Evolutionary conservation across 306 rosid genomes (phyloP).

Genomic region (Arachis hypogaea): DNA sequence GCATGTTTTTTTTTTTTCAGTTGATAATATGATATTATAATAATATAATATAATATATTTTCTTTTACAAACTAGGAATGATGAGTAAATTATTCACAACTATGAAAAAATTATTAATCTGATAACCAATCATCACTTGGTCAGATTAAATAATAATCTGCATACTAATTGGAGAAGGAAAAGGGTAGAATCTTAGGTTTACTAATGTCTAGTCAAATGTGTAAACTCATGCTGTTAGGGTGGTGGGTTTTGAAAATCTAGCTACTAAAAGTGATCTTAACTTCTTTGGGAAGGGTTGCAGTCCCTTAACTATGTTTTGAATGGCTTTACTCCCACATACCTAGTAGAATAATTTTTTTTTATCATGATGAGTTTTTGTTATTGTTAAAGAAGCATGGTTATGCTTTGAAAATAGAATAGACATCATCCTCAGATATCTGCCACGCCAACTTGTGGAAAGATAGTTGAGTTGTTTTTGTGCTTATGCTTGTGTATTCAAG

Average conservation of each 20-base stretch:
- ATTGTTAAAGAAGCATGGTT: background rate
- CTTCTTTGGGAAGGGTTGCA: background rate
- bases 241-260: conserved; percentile 10
- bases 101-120: background rate
- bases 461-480: conserved; percentile 2
- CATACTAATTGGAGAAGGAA: background rate
- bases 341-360: background rate
- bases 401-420: conserved; percentile 7
- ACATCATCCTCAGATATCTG: no score
- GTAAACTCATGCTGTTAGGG: background rate
- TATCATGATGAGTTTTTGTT: background rate
- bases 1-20: background rate
- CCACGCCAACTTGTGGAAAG: background rate
- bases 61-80: background rate
- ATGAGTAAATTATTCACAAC: background rate
- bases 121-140: background rate
- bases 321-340: conserved; percentile 15
- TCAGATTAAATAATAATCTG: background rate
- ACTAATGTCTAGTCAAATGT: background rate
- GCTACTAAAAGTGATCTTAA: conserved; percentile 12
- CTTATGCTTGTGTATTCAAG: conserved; percentile 13
- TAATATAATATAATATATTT: background rate
- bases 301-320: background rate
- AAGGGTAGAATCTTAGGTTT: background rate
- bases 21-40: background rate